These are phyloP conservation scores for Sarocladium brachiariae DNA, from an alignment of 2,329 filamentous ascomycete genomes.

Conservation along the genomic window DNA sequence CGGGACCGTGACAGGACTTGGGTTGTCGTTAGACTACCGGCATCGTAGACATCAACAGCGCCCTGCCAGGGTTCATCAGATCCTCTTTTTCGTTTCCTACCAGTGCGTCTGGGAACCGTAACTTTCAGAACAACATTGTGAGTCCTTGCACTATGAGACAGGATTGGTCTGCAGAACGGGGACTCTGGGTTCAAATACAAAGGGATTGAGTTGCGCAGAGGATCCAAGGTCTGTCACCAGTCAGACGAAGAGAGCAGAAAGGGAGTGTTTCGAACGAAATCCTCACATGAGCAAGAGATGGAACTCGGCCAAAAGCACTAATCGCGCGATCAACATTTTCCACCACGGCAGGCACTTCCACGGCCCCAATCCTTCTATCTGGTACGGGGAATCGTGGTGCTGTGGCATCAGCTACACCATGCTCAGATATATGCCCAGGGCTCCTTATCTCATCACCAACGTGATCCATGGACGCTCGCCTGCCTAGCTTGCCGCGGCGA, in stretches of 20 bases:
- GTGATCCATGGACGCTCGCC: not conserved
- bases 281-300: slow-evolving; percentile 32
- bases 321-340: slow-evolving; percentile 36
- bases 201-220: slow-evolving; percentile 47
- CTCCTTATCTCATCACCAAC: not conserved
- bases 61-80: slow-evolving; percentile 57
- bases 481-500: too few species aligned
- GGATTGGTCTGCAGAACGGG: slow-evolving; percentile 67
- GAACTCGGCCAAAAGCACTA: slow-evolving; percentile 33
- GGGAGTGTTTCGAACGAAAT: not conserved
- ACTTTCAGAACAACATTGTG: slow-evolving; percentile 84
- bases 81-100: slow-evolving; percentile 79
- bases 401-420: not conserved
- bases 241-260: not conserved
- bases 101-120: slow-evolving; percentile 79
- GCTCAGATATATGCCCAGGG: not conserved
- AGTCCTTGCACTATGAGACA: slow-evolving; percentile 67
- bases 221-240: slow-evolving; percentile 36
- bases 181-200: slow-evolving; percentile 77
- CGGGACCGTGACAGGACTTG: slow-evolving; percentile 37
- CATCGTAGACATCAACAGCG: slow-evolving; percentile 26
- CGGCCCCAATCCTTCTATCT: slow-evolving; percentile 28
- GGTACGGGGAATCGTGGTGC: slow-evolving; percentile 30
- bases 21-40: slow-evolving; percentile 11
- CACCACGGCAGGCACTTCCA: slow-evolving; percentile 37